Conservation (phyloP, 192 early-diverging fungal genomes). For the Coemansia sp. region DNA sequence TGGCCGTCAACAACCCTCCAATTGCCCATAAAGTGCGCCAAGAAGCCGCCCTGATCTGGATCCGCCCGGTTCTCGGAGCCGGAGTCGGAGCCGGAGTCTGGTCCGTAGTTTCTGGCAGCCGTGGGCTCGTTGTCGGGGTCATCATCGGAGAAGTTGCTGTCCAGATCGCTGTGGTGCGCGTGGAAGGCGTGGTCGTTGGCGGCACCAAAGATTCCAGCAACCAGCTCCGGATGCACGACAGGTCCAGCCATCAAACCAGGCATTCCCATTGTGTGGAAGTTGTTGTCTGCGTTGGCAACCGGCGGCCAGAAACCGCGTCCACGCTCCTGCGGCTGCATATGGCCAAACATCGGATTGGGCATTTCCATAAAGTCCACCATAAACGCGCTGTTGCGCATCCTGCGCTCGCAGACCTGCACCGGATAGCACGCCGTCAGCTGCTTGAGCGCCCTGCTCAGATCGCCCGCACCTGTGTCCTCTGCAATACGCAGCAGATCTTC, state of each 20-base stretch:
- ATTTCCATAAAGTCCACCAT: constrained; percentile 12
- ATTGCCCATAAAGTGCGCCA: constrained; percentile 30
- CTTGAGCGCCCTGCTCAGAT: constrained; percentile 28
- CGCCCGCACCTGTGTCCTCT: constrained; percentile 32
- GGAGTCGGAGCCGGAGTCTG: neutral
- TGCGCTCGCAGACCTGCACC: constrained; percentile 29
- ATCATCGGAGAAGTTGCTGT: neutral
- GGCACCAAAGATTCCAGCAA: neutral
- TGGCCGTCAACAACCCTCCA: constrained; percentile 24
- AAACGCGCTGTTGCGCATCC: constrained; percentile 23
- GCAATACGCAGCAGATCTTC: constrained; percentile 23
- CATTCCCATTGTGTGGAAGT: constrained; percentile 4
- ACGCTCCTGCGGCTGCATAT: neutral
- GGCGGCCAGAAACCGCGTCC: neutral
- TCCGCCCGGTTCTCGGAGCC: neutral
- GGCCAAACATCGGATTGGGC: neutral
- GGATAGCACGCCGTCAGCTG: constrained; percentile 36
- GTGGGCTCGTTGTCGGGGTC: neutral
- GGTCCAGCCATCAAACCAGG: constrained; percentile 21
- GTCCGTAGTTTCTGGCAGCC: neutral
- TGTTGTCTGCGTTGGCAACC: neutral
- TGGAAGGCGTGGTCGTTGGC: neutral
- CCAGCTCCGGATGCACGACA: constrained; percentile 16
- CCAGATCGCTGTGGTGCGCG: constrained; percentile 9
- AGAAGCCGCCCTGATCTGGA: constrained; percentile 6